Evolutionary conservation across 2,329 filamentous ascomycete genomes (phyloP).

Genomic region (Daldinia eschscholtzii): DNA sequence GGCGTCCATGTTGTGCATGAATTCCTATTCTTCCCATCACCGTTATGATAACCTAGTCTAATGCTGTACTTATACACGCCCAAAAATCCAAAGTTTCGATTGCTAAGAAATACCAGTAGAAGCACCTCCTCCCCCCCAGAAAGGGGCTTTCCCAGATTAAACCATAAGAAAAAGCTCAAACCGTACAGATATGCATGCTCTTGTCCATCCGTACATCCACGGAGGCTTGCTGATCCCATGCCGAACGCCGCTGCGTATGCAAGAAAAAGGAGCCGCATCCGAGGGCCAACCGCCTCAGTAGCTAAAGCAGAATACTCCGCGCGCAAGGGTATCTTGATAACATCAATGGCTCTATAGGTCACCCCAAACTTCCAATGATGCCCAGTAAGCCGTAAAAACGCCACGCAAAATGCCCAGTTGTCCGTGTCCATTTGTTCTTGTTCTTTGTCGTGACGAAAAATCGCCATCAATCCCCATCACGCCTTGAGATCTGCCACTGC

Average conservation of each 20-base stretch:
- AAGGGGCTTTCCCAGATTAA: constrained; percentile 3
- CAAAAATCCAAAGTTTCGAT: constrained; percentile 15
- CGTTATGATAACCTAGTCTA: constrained; percentile 17
- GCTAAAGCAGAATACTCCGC: constrained; percentile 39
- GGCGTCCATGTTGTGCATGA: constrained; percentile 15
- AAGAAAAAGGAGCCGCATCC: constrained; percentile 22
- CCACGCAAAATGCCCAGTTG: constrained; percentile 39
- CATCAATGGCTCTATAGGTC: constrained; percentile 41
- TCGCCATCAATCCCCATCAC: constrained; percentile 40
- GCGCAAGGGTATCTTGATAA: constrained; percentile 46
- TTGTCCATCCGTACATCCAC: constrained; percentile 28
- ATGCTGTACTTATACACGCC: constrained; percentile 32
- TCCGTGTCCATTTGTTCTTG: constrained; percentile 32
- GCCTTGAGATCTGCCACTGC: constrained; percentile 71
- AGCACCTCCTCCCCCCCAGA: not conserved
- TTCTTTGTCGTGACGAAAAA: constrained; percentile 19
- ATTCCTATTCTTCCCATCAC: constrained; percentile 16
- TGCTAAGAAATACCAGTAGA: constrained; percentile 15
- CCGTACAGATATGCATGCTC: constrained; percentile 29
- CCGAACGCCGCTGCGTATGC: constrained; percentile 42
- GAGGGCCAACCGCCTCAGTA: constrained; percentile 19
- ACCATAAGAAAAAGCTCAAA: constrained; percentile 24
- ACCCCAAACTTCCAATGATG: constrained; percentile 40
- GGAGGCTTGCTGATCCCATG: constrained; percentile 27
- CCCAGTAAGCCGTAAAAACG: constrained; percentile 43